Evolutionary conservation across 306 rosid genomes (phyloP).

Genomic region (Inga oerstediana): DNA sequence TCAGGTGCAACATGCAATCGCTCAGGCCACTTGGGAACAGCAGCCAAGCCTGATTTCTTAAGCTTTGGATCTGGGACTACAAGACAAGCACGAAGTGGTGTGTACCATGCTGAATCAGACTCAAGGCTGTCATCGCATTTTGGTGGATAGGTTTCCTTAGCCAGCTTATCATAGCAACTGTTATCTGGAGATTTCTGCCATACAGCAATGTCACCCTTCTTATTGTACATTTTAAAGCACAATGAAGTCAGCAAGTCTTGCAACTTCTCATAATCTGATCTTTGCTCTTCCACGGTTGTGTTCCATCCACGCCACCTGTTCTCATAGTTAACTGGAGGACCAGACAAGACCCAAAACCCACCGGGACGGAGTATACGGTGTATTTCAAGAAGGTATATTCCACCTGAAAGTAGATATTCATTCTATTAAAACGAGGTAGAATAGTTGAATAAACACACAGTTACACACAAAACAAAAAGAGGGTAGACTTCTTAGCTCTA

Average conservation of each 20-base stretch:
- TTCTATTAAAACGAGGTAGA: neutral
- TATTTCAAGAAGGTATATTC: constrained; percentile 85
- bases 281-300: constrained; percentile 88
- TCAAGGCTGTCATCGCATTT: constrained; percentile 94
- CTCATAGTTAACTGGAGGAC: constrained; percentile 96
- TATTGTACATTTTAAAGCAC: constrained; percentile 89
- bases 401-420: constrained; percentile 58
- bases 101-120: constrained; percentile 96
- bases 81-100: constrained; percentile 85
- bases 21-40: constrained; percentile 86
- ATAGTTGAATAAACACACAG: neutral
- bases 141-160: constrained; percentile 72
- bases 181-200: constrained; percentile 82
- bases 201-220: constrained; percentile 94
- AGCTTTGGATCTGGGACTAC: constrained; percentile 73
- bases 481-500: constrained; percentile 7
- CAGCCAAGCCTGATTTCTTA: constrained; percentile 59
- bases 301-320: constrained; percentile 96
- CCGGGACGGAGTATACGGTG: constrained; percentile 98
- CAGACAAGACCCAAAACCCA: constrained; percentile 95
- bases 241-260: constrained; percentile 74
- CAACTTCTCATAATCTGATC: constrained; percentile 78
- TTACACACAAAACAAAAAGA: neutral
- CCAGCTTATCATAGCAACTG: constrained; percentile 69
- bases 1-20: constrained; percentile 75